Percentiles rank a stretch among this genome's conserved stretches.
Evolutionary conservation across 768 basidiomycete genomes (phyloP).

Genomic region (Boletus eberwhitei): DNA sequence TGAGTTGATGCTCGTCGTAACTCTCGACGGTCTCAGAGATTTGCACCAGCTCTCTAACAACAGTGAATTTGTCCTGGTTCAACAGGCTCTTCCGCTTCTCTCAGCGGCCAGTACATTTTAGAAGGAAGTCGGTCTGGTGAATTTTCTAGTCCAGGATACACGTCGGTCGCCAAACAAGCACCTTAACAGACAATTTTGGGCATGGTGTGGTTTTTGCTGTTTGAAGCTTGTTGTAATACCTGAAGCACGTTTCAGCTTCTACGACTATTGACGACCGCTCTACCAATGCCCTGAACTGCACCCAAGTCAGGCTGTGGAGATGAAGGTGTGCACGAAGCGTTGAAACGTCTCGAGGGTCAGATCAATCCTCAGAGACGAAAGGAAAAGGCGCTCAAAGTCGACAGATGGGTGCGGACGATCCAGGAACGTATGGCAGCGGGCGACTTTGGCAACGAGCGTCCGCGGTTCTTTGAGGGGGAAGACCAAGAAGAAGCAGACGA

Average conservation of each 20-base stretch:
- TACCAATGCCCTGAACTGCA: neutral
- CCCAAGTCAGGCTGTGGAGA: conserved; percentile 39
- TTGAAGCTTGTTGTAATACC: neutral
- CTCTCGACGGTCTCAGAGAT: neutral
- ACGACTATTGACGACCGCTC: neutral
- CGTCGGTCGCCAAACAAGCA: neutral
- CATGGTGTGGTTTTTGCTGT: neutral
- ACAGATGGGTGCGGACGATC: conserved; percentile 76
- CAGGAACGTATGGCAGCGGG: conserved; percentile 62
- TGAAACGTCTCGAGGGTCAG: conserved; percentile 79
- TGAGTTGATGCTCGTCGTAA: neutral
- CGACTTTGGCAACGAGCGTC: conserved; percentile 60
- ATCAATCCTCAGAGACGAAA: conserved; percentile 71
- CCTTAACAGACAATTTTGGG: neutral
- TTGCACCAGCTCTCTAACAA: no score
- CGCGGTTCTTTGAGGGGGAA: conserved; percentile 51
- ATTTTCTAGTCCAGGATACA: neutral
- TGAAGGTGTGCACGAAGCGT: conserved; percentile 80
- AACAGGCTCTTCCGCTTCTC: neutral
- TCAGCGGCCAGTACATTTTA: neutral
- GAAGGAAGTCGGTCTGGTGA: neutral
- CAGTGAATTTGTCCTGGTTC: neutral
- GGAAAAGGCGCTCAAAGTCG: conserved; percentile 73
- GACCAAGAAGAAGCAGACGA: conserved; percentile 38
- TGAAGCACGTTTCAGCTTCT: neutral